A percentile compares a stretch with the other conserved stretches of the same genome.
phyloP scores from a whole-genome alignment of 2,329 filamentous ascomycete genomes.

The Cytospora leucostoma region DNA sequence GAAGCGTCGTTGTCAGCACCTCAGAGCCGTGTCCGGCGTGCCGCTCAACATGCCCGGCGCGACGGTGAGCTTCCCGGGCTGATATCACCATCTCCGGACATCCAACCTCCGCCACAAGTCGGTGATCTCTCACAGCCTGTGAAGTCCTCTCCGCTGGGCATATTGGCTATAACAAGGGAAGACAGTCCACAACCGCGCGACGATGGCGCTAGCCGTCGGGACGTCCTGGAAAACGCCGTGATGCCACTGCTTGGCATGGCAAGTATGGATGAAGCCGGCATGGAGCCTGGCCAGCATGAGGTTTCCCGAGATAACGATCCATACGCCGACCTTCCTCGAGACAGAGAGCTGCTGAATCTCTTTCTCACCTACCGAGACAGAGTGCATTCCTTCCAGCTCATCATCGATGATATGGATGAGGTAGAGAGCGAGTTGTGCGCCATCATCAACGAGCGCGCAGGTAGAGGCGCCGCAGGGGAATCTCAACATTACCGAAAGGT shows the following conservation, averaged over 20 bases:
- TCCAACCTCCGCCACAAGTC: neutral
- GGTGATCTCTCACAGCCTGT: neutral
- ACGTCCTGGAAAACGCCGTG: neutral
- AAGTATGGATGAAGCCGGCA: neutral
- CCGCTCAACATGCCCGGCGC: neutral
- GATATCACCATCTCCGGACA: neutral
- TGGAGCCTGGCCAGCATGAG: neutral
- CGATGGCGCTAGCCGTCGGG: neutral
- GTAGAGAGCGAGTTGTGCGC: conserved; percentile 6
- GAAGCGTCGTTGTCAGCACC: neutral
- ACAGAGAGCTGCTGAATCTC: conserved; percentile 7
- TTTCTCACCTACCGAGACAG: conserved; percentile 5
- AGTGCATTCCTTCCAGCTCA: conserved; percentile 13
- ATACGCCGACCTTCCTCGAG: conserved; percentile 2
- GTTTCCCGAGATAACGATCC: neutral
- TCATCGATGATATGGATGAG: conserved; percentile 9
- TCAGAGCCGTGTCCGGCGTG: neutral
- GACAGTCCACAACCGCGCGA: neutral
- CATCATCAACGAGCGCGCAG: conserved; percentile 2
- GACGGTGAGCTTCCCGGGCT: neutral
- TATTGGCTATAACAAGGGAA: neutral
- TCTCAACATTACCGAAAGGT: neutral
- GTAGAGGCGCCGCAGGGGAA: neutral
- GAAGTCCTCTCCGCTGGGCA: neutral
- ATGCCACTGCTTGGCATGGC: neutral